phyloP scores from a whole-genome alignment of 2,329 filamentous ascomycete species.

The Aureobasidium sp. region DNA sequence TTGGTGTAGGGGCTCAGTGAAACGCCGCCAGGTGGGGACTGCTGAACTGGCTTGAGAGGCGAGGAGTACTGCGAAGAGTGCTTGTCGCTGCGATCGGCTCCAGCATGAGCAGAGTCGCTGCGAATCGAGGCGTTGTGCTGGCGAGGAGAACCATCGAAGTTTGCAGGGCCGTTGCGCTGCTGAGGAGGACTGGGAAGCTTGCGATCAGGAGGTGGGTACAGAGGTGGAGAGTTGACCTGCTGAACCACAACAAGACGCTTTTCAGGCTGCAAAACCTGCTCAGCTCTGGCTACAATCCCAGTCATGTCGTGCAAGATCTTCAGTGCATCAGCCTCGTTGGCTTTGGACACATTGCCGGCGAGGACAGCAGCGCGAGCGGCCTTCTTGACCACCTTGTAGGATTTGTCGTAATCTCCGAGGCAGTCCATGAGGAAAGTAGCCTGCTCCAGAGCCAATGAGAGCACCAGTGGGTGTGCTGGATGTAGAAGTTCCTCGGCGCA shows the following conservation, averaged over 20 bases:
- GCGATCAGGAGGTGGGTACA: not conserved
- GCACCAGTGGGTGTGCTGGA: constrained; percentile 78
- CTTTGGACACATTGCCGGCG: constrained; percentile 83
- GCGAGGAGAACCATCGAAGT: not conserved
- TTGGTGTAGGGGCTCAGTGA: not conserved
- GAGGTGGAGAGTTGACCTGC: not conserved
- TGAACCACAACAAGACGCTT: not conserved
- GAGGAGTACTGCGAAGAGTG: not conserved
- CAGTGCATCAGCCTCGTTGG: constrained; percentile 87
- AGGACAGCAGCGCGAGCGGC: constrained; percentile 83
- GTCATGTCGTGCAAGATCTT: constrained; percentile 79
- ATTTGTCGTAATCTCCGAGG: constrained; percentile 68
- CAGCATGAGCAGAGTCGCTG: not conserved
- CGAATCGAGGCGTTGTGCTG: not conserved
- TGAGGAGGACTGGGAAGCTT: not conserved
- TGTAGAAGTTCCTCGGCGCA: constrained; percentile 71
- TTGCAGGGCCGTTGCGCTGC: not conserved
- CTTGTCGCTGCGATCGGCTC: not conserved
- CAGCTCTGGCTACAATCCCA: constrained; percentile 78
- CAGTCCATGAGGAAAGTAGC: constrained; percentile 92
- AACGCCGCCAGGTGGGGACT: not conserved
- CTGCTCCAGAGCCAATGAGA: constrained; percentile 88
- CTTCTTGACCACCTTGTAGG: constrained; percentile 66
- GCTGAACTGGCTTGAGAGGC: not conserved
- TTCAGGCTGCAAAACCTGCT: not conserved